phyloP scores from a whole-genome alignment of 176 grass and related monocot species.

The Calamus simplicifolius region DNA sequence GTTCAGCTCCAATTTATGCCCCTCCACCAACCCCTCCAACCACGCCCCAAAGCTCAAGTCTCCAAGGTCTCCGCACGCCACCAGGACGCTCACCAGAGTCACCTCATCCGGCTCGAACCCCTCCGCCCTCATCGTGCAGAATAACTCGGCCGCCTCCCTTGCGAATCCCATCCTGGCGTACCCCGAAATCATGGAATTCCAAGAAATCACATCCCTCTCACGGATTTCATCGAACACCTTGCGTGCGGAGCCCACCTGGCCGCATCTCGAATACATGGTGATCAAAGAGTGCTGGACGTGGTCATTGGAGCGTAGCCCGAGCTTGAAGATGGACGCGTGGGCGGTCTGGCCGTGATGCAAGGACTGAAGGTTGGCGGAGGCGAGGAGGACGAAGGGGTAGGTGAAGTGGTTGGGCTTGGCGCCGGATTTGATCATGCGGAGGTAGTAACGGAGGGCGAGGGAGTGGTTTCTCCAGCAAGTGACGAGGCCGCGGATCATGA shows the following conservation, averaged over 20 bases:
- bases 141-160: conserved; percentile 13
- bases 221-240: conserved; percentile 32
- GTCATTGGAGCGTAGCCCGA: conserved; percentile 9
- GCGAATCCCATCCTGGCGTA: conserved; percentile 32
- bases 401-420: conserved; percentile 18
- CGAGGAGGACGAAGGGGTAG: conserved; percentile 36
- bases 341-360: not conserved
- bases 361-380: conserved; percentile 6
- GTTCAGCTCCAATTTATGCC: conserved; percentile 15
- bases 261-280: conserved; percentile 25
- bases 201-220: conserved; percentile 21
- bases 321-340: conserved; percentile 20
- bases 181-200: conserved; percentile 39
- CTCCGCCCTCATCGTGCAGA: conserved; percentile 16
- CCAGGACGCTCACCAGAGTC: conserved; percentile 23
- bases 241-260: conserved; percentile 1
- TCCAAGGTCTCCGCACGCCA: conserved; percentile 41
- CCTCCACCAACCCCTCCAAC: conserved; percentile 40
- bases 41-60: conserved; percentile 37
- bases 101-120: conserved; percentile 28
- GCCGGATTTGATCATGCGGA: conserved; percentile 8
- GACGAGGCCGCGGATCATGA: conserved; percentile 33
- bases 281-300: conserved; percentile 36
- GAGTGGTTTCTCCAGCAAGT: conserved; percentile 4
- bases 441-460: conserved; percentile 8